Evolutionary conservation across 2,329 filamentous ascomycete genomes (phyloP).

Genomic region (Hortaea werneckii): DNA sequence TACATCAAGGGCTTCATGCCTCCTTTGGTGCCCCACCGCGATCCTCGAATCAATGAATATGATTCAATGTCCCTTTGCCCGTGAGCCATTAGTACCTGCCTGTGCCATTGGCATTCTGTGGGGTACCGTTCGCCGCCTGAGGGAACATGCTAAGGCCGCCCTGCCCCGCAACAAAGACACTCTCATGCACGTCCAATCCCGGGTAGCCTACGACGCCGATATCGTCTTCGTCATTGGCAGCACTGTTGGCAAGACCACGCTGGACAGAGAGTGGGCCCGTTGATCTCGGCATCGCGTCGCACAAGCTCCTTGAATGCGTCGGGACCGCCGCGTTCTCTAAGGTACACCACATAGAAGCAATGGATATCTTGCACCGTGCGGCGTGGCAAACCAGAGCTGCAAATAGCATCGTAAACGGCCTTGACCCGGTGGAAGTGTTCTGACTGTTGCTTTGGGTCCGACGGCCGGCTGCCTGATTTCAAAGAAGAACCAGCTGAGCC

Average conservation of each 20-base stretch:
- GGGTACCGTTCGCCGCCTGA: not conserved
- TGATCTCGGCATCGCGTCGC: constrained; percentile 71
- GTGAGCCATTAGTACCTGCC: too few relatives aligned
- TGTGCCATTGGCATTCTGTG: not conserved
- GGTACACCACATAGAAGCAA: constrained; percentile 68
- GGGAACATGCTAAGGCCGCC: not conserved
- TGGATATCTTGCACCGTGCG: constrained; percentile 64
- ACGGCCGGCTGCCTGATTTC: constrained; percentile 74
- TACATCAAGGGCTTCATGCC: too few relatives aligned
- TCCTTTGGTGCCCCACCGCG: too few relatives aligned
- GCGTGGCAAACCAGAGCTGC: constrained; percentile 59
- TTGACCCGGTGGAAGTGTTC: constrained; percentile 66
- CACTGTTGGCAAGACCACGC: not conserved
- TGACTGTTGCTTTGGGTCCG: constrained; percentile 45
- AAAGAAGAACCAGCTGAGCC: constrained; percentile 79
- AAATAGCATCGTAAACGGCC: constrained; percentile 65
- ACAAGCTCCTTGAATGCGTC: constrained; percentile 81
- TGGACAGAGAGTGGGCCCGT: constrained; percentile 48
- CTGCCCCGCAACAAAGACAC: not conserved
- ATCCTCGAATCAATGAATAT: too few relatives aligned
- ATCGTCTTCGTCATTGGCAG: not conserved
- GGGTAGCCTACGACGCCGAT: not conserved
- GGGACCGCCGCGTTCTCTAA: constrained; percentile 73
- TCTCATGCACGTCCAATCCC: not conserved
- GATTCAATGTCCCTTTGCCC: too few relatives aligned